phyloP scores from a whole-genome alignment of 371 early-diverging fungal genomes.

The Saksenaea vasiformis region DNA sequence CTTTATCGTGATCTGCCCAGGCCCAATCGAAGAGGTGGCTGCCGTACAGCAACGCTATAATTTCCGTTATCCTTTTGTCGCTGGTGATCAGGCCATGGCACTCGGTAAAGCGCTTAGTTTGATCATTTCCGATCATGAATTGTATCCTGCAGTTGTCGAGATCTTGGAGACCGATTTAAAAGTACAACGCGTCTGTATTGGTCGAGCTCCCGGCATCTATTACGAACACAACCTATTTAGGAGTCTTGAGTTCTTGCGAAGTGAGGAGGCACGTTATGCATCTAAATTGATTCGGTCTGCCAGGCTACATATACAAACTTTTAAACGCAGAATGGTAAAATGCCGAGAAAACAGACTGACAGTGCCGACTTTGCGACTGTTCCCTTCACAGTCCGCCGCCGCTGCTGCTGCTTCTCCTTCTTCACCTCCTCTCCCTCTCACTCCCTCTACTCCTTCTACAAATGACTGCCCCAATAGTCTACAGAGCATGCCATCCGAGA shows the following conservation, averaged over 20 bases:
- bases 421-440: background rate
- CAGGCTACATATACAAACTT: conserved; percentile 17
- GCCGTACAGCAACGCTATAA: conserved; percentile 26
- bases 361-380: conserved; percentile 1
- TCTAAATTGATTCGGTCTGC: conserved; percentile 18
- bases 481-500: conserved; percentile 29
- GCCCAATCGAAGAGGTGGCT: conserved; percentile 22
- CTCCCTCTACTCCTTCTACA: background rate
- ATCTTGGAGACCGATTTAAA: conserved; percentile 17
- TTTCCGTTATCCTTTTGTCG: conserved; percentile 46
- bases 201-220: conserved; percentile 37
- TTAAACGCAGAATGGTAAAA: conserved; percentile 29
- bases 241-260: conserved; percentile 20
- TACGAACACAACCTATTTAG: conserved; percentile 25
- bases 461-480: conserved; percentile 1
- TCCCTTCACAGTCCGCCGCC: background rate
- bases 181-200: conserved; percentile 28
- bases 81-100: conserved; percentile 25
- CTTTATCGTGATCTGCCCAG: conserved; percentile 46
- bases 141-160: conserved; percentile 40
- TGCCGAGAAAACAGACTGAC: conserved; percentile 27
- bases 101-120: conserved; percentile 36
- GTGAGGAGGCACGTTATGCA: conserved; percentile 23
- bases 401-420: background rate
- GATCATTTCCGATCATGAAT: conserved; percentile 29